A percentile compares a stretch with the other conserved stretches of the same genome.
phyloP scores from a whole-genome alignment of 768 basidiomycete species.

The Mycena capillaripes region DNA sequence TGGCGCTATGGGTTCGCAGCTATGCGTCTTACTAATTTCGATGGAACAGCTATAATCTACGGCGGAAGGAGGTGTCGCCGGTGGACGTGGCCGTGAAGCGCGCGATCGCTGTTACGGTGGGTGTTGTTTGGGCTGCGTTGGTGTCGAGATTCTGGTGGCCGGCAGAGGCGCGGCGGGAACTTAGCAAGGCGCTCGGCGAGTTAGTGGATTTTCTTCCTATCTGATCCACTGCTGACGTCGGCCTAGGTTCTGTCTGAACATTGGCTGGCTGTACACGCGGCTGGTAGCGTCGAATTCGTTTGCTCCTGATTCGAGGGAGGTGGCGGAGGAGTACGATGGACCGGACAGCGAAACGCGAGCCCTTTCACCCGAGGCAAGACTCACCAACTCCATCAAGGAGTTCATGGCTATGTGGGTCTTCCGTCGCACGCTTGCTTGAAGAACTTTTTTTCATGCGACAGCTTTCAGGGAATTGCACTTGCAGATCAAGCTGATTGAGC shows the following conservation, averaged over 20 bases:
- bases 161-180: slow-evolving; percentile 89
- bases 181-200: slow-evolving; percentile 91
- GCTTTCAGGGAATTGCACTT: slow-evolving; percentile 89
- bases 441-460: neutral
- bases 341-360: slow-evolving; percentile 42
- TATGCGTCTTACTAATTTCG: neutral
- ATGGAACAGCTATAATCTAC: slow-evolving; percentile 78
- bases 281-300: slow-evolving; percentile 91
- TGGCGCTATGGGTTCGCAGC: slow-evolving; percentile 5
- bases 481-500: slow-evolving; percentile 89
- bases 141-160: slow-evolving; percentile 97
- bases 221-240: neutral
- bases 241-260: slow-evolving; percentile 90
- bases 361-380: slow-evolving; percentile 52
- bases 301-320: slow-evolving; percentile 60
- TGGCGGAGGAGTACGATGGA: slow-evolving; percentile 45
- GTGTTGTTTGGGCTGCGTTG: slow-evolving; percentile 91
- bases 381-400: slow-evolving; percentile 79
- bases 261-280: slow-evolving; percentile 95
- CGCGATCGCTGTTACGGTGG: slow-evolving; percentile 83
- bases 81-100: slow-evolving; percentile 82
- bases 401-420: slow-evolving; percentile 91
- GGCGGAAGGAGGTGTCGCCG: slow-evolving; percentile 73
- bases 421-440: neutral
- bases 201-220: slow-evolving; percentile 47